Evolutionary conservation across 805 yeast genomes (phyloP), one percentile per base, ranked within the genome.

Genomic region (Isabelozyma heimii): DNA sequence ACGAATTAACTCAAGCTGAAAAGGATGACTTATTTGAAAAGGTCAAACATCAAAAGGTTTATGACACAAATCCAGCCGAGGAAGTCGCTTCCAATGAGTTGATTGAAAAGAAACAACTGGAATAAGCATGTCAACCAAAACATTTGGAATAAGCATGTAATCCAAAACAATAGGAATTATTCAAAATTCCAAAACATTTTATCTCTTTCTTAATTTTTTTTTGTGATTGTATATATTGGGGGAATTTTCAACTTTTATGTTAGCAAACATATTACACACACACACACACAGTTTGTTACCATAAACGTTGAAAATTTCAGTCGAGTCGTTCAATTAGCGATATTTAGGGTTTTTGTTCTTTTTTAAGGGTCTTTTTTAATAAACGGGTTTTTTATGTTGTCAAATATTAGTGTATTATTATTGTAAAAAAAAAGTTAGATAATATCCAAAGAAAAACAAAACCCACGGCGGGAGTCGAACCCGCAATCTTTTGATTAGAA

Each of bases 401-500:
- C 35, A 30, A 30, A 30, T 6, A 30, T 30, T 30, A 6, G 10
- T 30, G 2, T 30, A 30, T 13, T 30, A 10, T 10, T 4, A 9
- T 30, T 8, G n/a, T n/a, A n/a, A 30, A 30, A 30, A 30, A 30
- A 30, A 3, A 30, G 2, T 1, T 3, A 30, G 8, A 13, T n/a
- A 10, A 30, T 10, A 13, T 9, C 10, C 8, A 1, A 2, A 2
- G 35, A 9, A 30, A 30, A 9, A 30, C 5, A 30, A 56, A 67
- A 67, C 72, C 73, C 72, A 69, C 65, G 72, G 65, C 74, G 72
- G 68, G 83, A 77, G 80, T 78, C 83, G 83, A 78, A 78, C 83
- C 80, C 82, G 76, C 77, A 78, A 77, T 79, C 82, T 77, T 76
- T 77, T 78, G 83, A 78, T 79, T 77, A 78, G 82, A 78, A 78